phyloP scores from a whole-genome alignment of 176 grass and related monocot species.

The Guadua angustifolia region DNA sequence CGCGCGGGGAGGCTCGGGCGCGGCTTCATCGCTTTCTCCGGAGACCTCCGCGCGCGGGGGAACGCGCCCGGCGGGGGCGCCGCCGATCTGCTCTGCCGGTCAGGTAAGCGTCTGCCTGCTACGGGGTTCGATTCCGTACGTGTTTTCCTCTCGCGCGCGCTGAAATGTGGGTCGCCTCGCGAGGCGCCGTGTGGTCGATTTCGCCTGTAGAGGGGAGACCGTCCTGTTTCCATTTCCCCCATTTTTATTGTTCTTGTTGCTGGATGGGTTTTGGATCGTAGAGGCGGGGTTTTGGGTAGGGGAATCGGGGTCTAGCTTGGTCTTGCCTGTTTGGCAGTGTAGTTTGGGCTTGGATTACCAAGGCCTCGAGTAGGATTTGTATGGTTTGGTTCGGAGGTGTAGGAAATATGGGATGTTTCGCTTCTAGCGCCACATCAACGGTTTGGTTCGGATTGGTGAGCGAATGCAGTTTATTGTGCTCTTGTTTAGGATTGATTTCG shows the following conservation, averaged over 20 bases:
- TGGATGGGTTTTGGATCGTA: not conserved
- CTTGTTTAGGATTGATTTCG: not conserved
- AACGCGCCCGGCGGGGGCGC: not conserved
- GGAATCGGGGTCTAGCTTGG: not conserved
- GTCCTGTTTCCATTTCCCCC: not conserved
- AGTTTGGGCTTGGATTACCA: not conserved
- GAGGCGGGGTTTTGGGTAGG: not conserved
- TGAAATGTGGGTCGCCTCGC: slow-evolving; percentile 24
- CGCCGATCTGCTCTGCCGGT: slow-evolving; percentile 7
- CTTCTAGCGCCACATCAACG: not conserved
- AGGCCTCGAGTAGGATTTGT: not conserved
- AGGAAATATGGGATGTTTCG: not conserved
- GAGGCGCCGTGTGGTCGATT: not conserved
- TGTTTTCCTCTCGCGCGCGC: not conserved
- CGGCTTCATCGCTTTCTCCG: not conserved
- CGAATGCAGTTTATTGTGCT: not conserved
- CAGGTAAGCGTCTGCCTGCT: not conserved
- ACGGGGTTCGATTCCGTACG: not conserved
- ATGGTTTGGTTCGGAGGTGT: not conserved
- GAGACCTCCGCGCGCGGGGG: not conserved
- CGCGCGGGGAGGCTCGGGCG: too few relatives aligned
- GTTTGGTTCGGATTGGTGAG: not conserved
- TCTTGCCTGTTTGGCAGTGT: not conserved
- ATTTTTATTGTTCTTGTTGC: not conserved
- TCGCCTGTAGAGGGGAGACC: not conserved